Conservation (phyloP, 2,329 filamentous ascomycete species). For the Coniochaeta sp. region DNA sequence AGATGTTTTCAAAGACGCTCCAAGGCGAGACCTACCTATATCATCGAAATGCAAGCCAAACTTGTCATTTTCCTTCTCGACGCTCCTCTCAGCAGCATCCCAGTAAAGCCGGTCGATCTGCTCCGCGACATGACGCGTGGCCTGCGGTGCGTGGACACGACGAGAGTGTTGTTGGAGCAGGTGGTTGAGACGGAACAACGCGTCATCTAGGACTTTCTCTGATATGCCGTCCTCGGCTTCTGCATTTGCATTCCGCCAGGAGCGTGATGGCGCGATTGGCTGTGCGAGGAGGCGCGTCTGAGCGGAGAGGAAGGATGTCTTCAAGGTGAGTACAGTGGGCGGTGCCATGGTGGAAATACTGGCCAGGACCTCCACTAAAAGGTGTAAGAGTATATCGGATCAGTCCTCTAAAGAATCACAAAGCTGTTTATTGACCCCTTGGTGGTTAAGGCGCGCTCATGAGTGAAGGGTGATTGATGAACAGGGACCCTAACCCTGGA, state of each 20-base stretch:
- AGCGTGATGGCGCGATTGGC: slow-evolving; percentile 45
- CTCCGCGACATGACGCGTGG: slow-evolving; percentile 64
- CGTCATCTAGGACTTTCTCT: slow-evolving; percentile 46
- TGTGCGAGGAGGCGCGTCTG: slow-evolving; percentile 58
- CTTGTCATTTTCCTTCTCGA: background rate
- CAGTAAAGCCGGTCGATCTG: slow-evolving; percentile 63
- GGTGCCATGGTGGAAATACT: slow-evolving; percentile 15
- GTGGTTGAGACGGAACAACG: slow-evolving; percentile 51
- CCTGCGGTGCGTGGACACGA: slow-evolving; percentile 59
- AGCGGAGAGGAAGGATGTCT: slow-evolving; percentile 54
- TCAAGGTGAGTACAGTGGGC: slow-evolving; percentile 51
- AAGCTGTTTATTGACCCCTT: background rate
- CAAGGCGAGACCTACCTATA: slow-evolving; percentile 6
- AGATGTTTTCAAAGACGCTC: background rate
- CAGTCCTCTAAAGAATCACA: too few relatives aligned
- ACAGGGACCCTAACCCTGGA: background rate
- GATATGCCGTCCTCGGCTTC: slow-evolving; percentile 30
- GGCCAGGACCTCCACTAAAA: too few relatives aligned
- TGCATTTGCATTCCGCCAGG: slow-evolving; percentile 43
- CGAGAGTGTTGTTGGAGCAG: slow-evolving; percentile 56
- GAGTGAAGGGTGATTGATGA: background rate
- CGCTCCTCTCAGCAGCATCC: slow-evolving; percentile 30
- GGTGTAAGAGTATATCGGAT: too few relatives aligned
- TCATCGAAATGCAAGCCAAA: background rate
- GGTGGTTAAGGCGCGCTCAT: background rate